Conservation (phyloP, 2,329 filamentous ascomycete genomes). For the Diaporthe sp. region DNA sequence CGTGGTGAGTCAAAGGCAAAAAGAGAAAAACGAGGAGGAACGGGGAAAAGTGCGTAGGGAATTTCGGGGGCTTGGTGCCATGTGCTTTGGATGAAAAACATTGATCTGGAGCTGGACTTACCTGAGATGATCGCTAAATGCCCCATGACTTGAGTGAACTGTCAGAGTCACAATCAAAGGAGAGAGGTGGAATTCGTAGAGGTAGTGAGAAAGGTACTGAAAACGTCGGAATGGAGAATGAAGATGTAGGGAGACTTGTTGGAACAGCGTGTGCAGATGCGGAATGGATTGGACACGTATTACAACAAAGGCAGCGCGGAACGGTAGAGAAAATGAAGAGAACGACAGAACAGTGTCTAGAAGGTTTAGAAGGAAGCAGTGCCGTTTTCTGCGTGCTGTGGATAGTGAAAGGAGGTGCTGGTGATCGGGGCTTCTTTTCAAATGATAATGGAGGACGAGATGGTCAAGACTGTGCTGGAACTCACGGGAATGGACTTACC, state of each 20-base stretch:
- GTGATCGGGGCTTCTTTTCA: not conserved
- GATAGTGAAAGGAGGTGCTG: too few relatives aligned
- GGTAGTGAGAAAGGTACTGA: not conserved
- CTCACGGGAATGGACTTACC: not conserved
- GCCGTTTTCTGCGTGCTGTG: not conserved
- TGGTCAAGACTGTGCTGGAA: not conserved
- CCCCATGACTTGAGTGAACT: not conserved
- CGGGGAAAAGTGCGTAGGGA: not conserved
- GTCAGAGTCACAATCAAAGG: not conserved
- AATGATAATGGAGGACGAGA: not conserved
- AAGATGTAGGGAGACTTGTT: not conserved
- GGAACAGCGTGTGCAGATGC: too few relatives aligned
- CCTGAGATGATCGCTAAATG: not conserved
- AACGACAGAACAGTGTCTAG: too few relatives aligned
- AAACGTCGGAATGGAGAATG: not conserved
- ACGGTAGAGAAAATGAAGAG: accelerated
- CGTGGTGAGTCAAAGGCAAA: too few relatives aligned
- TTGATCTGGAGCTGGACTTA: not conserved
- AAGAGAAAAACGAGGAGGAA: not conserved
- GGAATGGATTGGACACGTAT: too few relatives aligned
- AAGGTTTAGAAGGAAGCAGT: not conserved
- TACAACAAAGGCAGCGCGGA: accelerated
- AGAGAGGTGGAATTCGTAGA: too few relatives aligned
- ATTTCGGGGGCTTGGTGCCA: too few relatives aligned
- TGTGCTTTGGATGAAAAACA: not conserved